phyloP scores from a whole-genome alignment of 164 flowering plant genomes.

The Akebia trifoliata region DNA sequence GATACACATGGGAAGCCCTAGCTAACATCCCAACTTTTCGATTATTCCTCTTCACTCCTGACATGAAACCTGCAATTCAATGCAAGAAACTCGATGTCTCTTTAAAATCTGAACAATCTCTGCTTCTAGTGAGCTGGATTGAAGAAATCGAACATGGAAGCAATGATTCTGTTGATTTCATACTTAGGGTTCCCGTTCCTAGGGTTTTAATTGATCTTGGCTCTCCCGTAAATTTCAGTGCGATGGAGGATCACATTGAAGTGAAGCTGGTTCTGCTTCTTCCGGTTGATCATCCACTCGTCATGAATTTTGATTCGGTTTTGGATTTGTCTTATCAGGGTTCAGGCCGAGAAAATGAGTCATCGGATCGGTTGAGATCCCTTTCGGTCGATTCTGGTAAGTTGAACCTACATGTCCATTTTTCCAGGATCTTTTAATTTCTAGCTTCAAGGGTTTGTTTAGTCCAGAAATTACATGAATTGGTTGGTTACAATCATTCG shows the following conservation, averaged over 20 bases:
- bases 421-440: not conserved
- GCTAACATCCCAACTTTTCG: constrained; percentile 63
- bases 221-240: constrained; percentile 44
- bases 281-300: constrained; percentile 81
- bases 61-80: constrained; percentile 32
- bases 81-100: constrained; percentile 40
- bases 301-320: constrained; percentile 37
- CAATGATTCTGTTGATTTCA: constrained; percentile 11
- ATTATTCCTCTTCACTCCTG: constrained; percentile 54
- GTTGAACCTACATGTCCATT: not conserved
- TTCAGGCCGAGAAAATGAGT: constrained; percentile 3
- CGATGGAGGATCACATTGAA: constrained; percentile 69
- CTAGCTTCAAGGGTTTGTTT: not conserved
- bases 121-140: constrained; percentile 42
- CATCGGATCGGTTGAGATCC: constrained; percentile 20
- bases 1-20: constrained; percentile 88
- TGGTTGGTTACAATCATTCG: too few species aligned
- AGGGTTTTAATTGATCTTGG: constrained; percentile 61
- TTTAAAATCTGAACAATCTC: constrained; percentile 28
- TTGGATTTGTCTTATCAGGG: constrained; percentile 20
- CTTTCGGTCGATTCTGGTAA: constrained; percentile 60
- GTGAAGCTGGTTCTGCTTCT: constrained; percentile 71
- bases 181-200: constrained; percentile 64
- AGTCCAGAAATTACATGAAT: not conserved
- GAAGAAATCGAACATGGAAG: constrained; percentile 12